Evolutionary conservation across 2,329 filamentous ascomycete genomes (phyloP), one percentile per base, ranked within the genome.

Genomic region (Herpotrichia juniperi): DNA sequence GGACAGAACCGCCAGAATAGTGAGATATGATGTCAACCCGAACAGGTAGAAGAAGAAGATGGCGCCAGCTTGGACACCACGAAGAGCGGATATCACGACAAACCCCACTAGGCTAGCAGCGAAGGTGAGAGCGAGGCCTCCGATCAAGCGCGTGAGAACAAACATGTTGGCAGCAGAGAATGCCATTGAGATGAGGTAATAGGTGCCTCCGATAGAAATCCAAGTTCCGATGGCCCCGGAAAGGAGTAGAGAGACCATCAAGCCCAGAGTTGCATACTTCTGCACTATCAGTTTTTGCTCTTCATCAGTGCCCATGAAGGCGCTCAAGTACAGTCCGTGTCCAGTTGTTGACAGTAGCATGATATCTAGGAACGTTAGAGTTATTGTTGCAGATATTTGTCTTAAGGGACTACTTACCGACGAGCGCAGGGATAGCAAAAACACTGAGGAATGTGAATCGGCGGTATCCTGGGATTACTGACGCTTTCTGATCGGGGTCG

Each of bases 191-290:
- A 79, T 76, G 5, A 87, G 77, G 57, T 87, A 87, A 66, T 86
- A 87, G 26, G 82, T 83, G 1, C 84, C 85, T 24, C 83, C 83
- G 50, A 82, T 84, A 6, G 83, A 83, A 34, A 87, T 84, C 83
- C 83, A 87, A 6, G 83, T 85, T 21, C 83, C 84, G 42, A 86
- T 81, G 5, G 81, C 84, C 34, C 84, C 83, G 7, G 83, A 84
- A 21, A 87, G 72, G 11, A 87, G 69, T 7, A 87, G 73, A 2
- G 83, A 81, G 11, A 83, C 80, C 75, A 87, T 80, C 34, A 87
- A 67, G 1, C 82, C 84, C 45, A 80, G 77, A 1, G 83, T 85
- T 1, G 83, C 83, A 58, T 78, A 80, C 25, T 80, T 74, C 52
- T 81, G 76, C n/a, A n/a, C n/a, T n/a, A n/a, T n/a, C n/a, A n/a